Base-by-base conservation (phyloP, 441 rosid genomes). In the Erysimum pusillum region DNA sequence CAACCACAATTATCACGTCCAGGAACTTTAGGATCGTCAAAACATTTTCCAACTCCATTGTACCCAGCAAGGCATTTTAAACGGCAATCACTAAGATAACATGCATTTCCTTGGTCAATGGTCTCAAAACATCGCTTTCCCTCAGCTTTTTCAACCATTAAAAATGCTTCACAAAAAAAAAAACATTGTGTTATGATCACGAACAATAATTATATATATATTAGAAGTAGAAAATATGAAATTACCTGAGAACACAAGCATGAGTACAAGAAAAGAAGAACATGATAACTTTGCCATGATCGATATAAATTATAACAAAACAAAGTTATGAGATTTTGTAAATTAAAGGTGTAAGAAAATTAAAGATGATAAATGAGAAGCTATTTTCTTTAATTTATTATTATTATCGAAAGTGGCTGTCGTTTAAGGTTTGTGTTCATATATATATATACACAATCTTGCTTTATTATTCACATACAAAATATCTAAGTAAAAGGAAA, bases 21-120 rank as follows among this genome's bases (percentile, higher is more conserved):
- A 4, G 60, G 11, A 70, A 76, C 66, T 4, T 38, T 69, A 35
- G 45, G 76, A 63, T 76, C 76, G 38, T 76, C 80, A 11, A 76
- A 6, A 36, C 80, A 63, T 63, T 76, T 64, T 17, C 66, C 80
- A 63, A 63, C 51, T 20, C 67, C 80, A 38, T 77, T 71, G 4
- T 36, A 58, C 2, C 52, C 61, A 0, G 61, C 0, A 35, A 0
- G 46, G 18, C 80, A 77, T 15, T 7, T 58, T 38, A 9, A 1
- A 35, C 51, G 36, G 14, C 80, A 76, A 32, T 51, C 48, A 1
- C 9, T 9, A 1, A 2, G 11, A n/a, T 1, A 0, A 32, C 79
- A 76, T 31, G 22, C 1, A 12, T 0, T 28, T n/a, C 1, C 5
- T 42, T 8, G 8, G 8, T 60, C 63, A 18, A 68, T 70, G 9